Evolutionary conservation across 1,284 basidiomycete genomes (phyloP).

Genomic region (Trichosporon sp.): DNA sequence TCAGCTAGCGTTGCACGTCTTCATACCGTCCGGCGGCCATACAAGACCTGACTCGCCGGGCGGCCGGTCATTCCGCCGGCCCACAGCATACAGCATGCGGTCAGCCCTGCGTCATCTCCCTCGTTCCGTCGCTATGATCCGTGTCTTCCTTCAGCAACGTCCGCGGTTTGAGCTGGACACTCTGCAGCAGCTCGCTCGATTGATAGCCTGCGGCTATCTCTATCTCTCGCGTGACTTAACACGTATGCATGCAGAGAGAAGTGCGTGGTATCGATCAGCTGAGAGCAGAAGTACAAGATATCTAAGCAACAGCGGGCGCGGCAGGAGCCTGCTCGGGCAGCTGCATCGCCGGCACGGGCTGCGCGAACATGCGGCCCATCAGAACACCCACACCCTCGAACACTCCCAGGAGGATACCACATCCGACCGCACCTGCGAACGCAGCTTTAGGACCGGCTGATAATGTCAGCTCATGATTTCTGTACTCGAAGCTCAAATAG

Average conservation of each 20-base stretch:
- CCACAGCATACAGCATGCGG: too few relatives aligned
- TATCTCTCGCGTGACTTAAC: background rate
- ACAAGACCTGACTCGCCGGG: too few relatives aligned
- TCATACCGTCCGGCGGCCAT: too few relatives aligned
- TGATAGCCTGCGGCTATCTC: too few relatives aligned
- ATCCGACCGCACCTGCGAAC: conserved; percentile 84
- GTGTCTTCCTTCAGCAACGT: too few relatives aligned
- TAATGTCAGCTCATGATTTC: background rate
- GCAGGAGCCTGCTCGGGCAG: background rate
- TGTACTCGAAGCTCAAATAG: too few relatives aligned
- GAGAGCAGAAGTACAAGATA: conserved; percentile 9
- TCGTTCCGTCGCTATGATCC: too few relatives aligned
- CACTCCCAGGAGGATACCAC: conserved; percentile 92
- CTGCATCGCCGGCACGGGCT: conserved; percentile 46
- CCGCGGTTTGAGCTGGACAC: too few relatives aligned
- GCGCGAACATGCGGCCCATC: conserved; percentile 46
- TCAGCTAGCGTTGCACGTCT: too few relatives aligned
- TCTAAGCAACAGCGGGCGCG: conserved; percentile 25
- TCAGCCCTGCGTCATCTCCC: too few relatives aligned
- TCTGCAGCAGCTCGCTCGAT: too few relatives aligned
- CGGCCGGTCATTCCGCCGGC: too few relatives aligned
- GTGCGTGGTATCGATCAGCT: conserved; percentile 11
- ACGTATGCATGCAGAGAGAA: conserved; percentile 19
- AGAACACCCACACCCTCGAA: conserved; percentile 60
- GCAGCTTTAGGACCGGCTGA: conserved; percentile 89